A percentile compares a stretch with the other conserved stretches of the same genome.
Conservation (phyloP, 768 basidiomycete species). For the Boletus bicolor region DNA sequence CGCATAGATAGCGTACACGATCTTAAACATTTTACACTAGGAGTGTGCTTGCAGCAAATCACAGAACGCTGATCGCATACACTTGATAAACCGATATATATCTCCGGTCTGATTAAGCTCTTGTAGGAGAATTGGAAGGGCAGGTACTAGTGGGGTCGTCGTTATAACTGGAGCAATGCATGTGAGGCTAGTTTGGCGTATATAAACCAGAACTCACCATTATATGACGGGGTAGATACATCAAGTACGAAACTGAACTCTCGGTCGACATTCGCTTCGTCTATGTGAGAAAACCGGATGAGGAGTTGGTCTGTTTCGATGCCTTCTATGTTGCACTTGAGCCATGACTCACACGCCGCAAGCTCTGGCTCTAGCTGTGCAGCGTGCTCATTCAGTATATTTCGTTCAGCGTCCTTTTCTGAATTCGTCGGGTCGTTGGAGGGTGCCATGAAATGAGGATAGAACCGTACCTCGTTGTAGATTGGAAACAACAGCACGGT, state of each 20-base stretch:
- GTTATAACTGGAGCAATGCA: constrained; percentile 59
- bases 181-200: neutral
- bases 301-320: constrained; percentile 70
- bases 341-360: constrained; percentile 48
- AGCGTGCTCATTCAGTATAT: constrained; percentile 52
- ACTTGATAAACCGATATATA: constrained; percentile 67
- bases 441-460: neutral
- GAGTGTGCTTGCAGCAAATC: constrained; percentile 14
- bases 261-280: constrained; percentile 50
- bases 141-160: constrained; percentile 65
- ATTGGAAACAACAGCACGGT: constrained; percentile 57
- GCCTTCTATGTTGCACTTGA: constrained; percentile 74
- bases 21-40: neutral
- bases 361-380: constrained; percentile 54
- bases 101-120: constrained; percentile 69
- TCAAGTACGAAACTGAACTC: constrained; percentile 81
- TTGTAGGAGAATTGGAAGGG: constrained; percentile 64
- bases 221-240: constrained; percentile 56
- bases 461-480: constrained; percentile 56
- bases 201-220: constrained; percentile 45
- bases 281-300: constrained; percentile 67
- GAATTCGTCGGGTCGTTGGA: neutral
- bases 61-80: constrained; percentile 56
- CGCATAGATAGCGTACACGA: neutral
- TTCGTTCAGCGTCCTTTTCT: constrained; percentile 71